A percentile compares a stretch with the other conserved stretches of the same genome.
Conservation (phyloP, 805 yeast species). For the Metschnikowia baotianmanensis region DNA sequence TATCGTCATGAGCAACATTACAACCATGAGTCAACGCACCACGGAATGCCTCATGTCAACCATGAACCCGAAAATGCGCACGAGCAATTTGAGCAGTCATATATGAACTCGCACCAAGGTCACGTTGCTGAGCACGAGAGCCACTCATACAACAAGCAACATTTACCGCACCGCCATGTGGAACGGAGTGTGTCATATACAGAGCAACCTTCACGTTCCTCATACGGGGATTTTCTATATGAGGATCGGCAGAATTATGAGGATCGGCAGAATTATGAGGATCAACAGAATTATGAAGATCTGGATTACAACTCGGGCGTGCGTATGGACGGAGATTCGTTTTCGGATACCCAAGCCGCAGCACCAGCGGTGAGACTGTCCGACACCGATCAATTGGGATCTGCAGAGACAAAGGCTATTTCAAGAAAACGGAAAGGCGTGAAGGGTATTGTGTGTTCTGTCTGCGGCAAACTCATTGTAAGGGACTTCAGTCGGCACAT, state of each 20-base stretch:
- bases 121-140: background rate
- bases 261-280: background rate
- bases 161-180: background rate
- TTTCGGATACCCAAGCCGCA: conserved; percentile 2
- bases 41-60: background rate
- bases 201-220: conserved; percentile 1
- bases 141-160: background rate
- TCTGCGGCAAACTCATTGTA: conserved; percentile 41
- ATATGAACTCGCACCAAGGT: conserved; percentile 1
- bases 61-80: conserved; percentile 1
- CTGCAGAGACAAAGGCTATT: conserved; percentile 6
- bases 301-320: background rate
- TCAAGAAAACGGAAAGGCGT: conserved; percentile 27
- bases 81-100: background rate
- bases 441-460: conserved; percentile 38
- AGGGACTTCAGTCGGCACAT: conserved; percentile 42
- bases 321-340: background rate
- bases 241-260: background rate
- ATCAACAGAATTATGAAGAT: background rate
- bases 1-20: background rate
- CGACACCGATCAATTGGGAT: conserved; percentile 4
- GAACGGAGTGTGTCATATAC: conserved; percentile 2
- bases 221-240: background rate
- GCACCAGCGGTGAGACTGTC: conserved; percentile 3
- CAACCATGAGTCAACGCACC: background rate